Evolutionary conservation across 2,329 filamentous ascomycete genomes (phyloP), one percentile per base, ranked within the genome.

Genomic region (Neodidymelliopsis sp.): DNA sequence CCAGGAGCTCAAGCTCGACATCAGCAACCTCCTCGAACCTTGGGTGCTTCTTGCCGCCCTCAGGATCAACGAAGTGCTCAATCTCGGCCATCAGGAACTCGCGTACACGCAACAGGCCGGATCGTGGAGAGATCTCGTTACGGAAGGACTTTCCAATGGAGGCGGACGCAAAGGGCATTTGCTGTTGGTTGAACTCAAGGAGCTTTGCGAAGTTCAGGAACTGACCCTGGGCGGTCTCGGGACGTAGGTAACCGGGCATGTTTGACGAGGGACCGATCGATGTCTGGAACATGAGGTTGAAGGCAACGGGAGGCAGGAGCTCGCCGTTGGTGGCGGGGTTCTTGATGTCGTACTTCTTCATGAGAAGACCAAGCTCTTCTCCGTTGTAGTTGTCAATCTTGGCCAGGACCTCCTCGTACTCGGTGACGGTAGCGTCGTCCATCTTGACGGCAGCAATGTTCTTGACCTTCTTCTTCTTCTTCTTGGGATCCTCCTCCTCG

Each of bases 71-170:
- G 70, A 90, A 99, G 75, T 99, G 94, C 79, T 99, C 94, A 63
- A 99, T 96, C 77, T 99, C 94, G 18, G 93, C 94, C 94, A 99
- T 97, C 65, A 97, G 77, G 78, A 99, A 97, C 74, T 99, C 94
- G 65, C 94, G 90, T 31, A 99, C 94, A 63, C 94, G 89, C 49
- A 99, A 78, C 29, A 99, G 85, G 76, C 94, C 94, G 57, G 90
- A 85, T 46, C 94, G 85, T 8, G 94, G 94, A 0, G 94, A 97
- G 63, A 99, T 97, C 72, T 99, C 94, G 73, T 99, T 99, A 66
- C 94, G 86, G 83, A 96, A 97, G 2, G 93, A 97, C 77, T 96
- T 96, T 75, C 94, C 94, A 71, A 99, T 95, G 28, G 90, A 96
- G 35, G 94, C 94, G 38, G 93, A 97, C 11, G 94, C 94, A 70